These are phyloP conservation scores for Akanthomyces lecanii DNA, from an alignment of 2,329 filamentous ascomycete genomes.

Conservation along the genomic window DNA sequence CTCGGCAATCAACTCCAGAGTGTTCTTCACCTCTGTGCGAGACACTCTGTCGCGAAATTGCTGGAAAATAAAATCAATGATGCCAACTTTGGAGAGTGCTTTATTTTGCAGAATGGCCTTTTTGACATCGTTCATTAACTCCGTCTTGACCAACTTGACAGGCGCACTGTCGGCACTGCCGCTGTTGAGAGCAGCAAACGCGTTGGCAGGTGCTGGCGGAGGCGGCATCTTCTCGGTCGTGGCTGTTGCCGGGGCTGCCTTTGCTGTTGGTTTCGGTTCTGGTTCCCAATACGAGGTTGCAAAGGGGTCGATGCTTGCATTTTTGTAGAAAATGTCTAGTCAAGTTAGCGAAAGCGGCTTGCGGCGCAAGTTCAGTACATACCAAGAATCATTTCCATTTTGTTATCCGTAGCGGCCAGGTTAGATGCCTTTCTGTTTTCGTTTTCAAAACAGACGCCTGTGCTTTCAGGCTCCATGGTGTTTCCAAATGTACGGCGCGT, in stretches of 20 bases:
- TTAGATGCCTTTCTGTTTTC: slow-evolving; percentile 41
- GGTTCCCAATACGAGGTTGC: slow-evolving; percentile 73
- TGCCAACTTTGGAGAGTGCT: slow-evolving; percentile 37
- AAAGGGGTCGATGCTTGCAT: slow-evolving; percentile 71
- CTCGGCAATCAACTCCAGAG: slow-evolving; percentile 37
- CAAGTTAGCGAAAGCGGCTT: background rate
- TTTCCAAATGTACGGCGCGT: slow-evolving; percentile 57
- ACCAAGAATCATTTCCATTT: slow-evolving; percentile 73
- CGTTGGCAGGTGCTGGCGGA: slow-evolving; percentile 31
- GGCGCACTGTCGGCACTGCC: slow-evolving; percentile 19
- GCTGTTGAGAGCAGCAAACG: slow-evolving; percentile 33
- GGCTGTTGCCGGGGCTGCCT: slow-evolving; percentile 15
- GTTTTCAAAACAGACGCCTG: slow-evolving; percentile 81
- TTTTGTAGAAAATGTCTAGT: slow-evolving; percentile 36
- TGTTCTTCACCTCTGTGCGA: slow-evolving; percentile 39
- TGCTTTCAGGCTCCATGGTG: slow-evolving; percentile 71
- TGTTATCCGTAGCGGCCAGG: slow-evolving; percentile 54
- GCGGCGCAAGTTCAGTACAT: slow-evolving; percentile 29
- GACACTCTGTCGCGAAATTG: slow-evolving; percentile 36
- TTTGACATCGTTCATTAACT: slow-evolving; percentile 40
- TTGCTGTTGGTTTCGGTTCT: slow-evolving; percentile 31
- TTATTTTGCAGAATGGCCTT: slow-evolving; percentile 38
- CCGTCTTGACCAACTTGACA: slow-evolving; percentile 34
- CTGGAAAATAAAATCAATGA: slow-evolving; percentile 38
- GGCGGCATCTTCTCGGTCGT: slow-evolving; percentile 28